Percentiles rank a stretch among this genome's conserved stretches.
phyloP scores from a whole-genome alignment of 2,329 filamentous ascomycete genomes.

The Clonostachys chloroleuca region DNA sequence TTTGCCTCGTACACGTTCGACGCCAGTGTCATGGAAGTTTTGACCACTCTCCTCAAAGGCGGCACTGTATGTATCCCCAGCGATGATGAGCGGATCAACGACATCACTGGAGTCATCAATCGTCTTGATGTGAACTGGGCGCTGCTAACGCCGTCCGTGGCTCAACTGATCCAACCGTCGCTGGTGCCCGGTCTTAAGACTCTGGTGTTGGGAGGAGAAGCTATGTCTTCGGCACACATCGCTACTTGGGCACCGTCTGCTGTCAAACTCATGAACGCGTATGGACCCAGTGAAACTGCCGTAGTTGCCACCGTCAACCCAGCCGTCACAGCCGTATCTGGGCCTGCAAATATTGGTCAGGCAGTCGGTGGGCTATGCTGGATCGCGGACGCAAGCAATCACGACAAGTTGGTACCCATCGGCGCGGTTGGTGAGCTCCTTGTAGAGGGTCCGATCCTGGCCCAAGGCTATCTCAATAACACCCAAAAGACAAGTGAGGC shows the following conservation, averaged over 20 bases:
- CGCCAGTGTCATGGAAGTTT: conserved; percentile 4
- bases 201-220: background rate
- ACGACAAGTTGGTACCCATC: conserved; percentile 8
- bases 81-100: conserved; percentile 4
- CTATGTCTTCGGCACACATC: background rate
- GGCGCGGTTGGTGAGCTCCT: conserved; percentile 16
- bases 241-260: background rate
- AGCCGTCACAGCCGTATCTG: background rate
- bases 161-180: background rate
- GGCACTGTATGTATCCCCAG: conserved; percentile 5
- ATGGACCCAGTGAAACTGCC: conserved; percentile 15
- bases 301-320: conserved; percentile 3
- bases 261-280: conserved; percentile 4
- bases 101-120: conserved; percentile 1
- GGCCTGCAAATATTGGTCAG: conserved; percentile 1
- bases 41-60: conserved; percentile 3
- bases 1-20: conserved; percentile 7
- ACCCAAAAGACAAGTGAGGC: conserved; percentile 11
- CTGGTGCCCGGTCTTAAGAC: background rate
- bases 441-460: conserved; percentile 17
- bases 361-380: conserved; percentile 1
- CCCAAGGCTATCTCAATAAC: conserved; percentile 14
- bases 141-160: conserved; percentile 4
- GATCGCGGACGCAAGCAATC: background rate
- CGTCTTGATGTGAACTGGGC: conserved; percentile 12